phyloP scores from a whole-genome alignment of 1,139 yeast species.

The Blastobotrys elegans region DNA sequence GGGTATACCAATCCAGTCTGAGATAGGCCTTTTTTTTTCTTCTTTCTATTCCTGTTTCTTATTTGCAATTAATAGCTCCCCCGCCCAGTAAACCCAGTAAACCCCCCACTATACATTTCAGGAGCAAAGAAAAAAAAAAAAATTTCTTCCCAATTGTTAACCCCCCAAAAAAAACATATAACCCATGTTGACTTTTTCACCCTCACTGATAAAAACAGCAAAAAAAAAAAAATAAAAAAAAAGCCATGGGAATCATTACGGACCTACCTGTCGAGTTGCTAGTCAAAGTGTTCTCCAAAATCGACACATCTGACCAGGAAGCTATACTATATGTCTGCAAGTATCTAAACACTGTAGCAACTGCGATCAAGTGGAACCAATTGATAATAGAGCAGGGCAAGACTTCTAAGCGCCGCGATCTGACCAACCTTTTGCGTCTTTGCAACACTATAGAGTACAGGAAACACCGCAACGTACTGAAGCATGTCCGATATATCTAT shows the following conservation, averaged over 20 bases:
- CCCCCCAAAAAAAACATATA: background rate
- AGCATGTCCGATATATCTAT: background rate
- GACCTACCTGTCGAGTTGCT: slow-evolving; percentile 1
- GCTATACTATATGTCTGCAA: background rate
- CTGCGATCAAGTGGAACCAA: background rate
- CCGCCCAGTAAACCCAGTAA: too few species aligned
- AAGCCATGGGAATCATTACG: background rate
- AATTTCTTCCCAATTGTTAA: background rate
- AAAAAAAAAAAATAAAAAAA: background rate
- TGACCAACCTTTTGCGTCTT: background rate
- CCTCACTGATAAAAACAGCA: too few species aligned
- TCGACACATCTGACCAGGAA: background rate
- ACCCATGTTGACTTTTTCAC: too few species aligned
- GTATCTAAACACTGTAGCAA: background rate
- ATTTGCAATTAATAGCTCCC: too few species aligned
- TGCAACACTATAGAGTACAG: background rate
- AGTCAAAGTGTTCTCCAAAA: background rate
- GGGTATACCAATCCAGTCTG: too few species aligned
- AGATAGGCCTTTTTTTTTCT: background rate
- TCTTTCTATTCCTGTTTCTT: background rate
- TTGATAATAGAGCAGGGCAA: slow-evolving; percentile 2
- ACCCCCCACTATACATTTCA: too few species aligned
- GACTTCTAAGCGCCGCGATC: background rate
- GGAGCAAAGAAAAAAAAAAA: too few species aligned
- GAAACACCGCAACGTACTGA: background rate